Base-by-base conservation (phyloP, 495 filamentous ascomycete species). In the Hyaloscypha variabilis region DNA sequence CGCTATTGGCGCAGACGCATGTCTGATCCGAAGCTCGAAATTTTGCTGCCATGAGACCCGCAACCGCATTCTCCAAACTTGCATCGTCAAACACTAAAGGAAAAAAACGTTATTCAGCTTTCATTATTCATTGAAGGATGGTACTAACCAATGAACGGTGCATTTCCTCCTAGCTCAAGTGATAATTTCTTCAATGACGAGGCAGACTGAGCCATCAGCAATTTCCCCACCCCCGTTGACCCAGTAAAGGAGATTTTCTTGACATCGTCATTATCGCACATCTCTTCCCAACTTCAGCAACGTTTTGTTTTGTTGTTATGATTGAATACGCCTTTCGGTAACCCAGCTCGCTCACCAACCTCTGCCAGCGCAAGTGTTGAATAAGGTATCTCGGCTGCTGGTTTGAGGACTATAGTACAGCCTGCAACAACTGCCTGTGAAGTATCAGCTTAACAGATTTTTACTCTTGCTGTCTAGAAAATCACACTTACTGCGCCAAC, bases 191-290 rank as follows among this genome's bases (percentile, higher is more conserved):
- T 96, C 65, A 96, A 77, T 0, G 91, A 94, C 6, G 81, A 79
- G 0, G 91, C 80, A 25, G 85, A 84, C 77, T 93, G 90, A 74
- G 88, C 86, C 87, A 91, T 91, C 30, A 96, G 81, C 2, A 96
- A 80, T 69, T 89, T 92, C n/a, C 92, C 93, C 17, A 96, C 91
- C 19, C 79, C 78, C 0, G 92, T 96, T 17, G 88, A 91, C 36
- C 92, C 92, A 3, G 92, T 96, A 77, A 96, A 96, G 6, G 89
- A 92, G 34, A 96, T 77, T 75, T 96, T 95, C 71, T 87, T 84
- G 58, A 96, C n/a, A n/a, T n/a, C n/a, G n/a, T n/a, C n/a, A n/a
- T n/a, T n/a, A n/a, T n/a, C n/a, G n/a, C n/a, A n/a, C n/a, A n/a
- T n/a, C n/a, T n/a, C n/a, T n/a, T n/a, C n/a, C n/a, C n/a, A n/a